phyloP scores from a whole-genome alignment of 2,329 filamentous ascomycete genomes.

The Arthrinium puccinioides region DNA sequence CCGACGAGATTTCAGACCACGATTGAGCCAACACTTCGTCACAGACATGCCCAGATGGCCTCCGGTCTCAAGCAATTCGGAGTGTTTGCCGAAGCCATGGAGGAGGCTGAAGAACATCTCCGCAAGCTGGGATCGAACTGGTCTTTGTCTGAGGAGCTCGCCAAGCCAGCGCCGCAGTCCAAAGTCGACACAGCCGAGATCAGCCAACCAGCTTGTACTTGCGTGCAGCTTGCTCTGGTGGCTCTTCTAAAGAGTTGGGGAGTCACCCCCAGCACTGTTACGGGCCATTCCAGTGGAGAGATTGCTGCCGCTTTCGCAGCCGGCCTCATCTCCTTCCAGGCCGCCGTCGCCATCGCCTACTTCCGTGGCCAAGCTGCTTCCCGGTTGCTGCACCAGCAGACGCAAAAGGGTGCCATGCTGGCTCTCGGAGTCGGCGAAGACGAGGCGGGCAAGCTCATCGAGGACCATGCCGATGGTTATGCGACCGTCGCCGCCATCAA shows the following conservation, averaged over 20 bases:
- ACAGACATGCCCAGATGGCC: constrained; percentile 4
- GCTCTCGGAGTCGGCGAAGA: constrained; percentile 13
- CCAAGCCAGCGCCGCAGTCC: constrained; percentile 8
- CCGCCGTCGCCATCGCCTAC: constrained; percentile 26
- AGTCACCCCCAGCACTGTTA: constrained; percentile 21
- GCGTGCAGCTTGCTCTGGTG: constrained; percentile 26
- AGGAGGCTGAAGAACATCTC: constrained; percentile 12
- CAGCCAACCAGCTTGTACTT: constrained; percentile 25
- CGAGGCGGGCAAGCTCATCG: background rate
- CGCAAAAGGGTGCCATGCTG: constrained; percentile 28
- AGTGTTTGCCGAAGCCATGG: constrained; percentile 8
- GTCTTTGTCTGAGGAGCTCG: constrained; percentile 19
- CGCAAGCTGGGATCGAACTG: constrained; percentile 15
- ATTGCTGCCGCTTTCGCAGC: constrained; percentile 32
- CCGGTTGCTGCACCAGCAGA: background rate
- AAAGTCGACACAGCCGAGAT: constrained; percentile 18
- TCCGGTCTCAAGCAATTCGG: constrained; percentile 1
- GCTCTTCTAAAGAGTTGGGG: constrained; percentile 24
- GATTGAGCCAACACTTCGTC: constrained; percentile 5
- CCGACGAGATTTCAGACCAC: constrained; percentile 5
- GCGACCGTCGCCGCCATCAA: background rate
- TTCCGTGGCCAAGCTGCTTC: constrained; percentile 20
- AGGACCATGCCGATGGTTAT: background rate
- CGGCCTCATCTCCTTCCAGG: constrained; percentile 17
- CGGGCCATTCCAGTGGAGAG: constrained; percentile 32